A percentile compares a stretch with the other conserved stretches of the same genome.
These are phyloP conservation scores for Neonothopanus nambi DNA, from an alignment of 1,284 basidiomycete genomes.

Conservation along the genomic window DNA sequence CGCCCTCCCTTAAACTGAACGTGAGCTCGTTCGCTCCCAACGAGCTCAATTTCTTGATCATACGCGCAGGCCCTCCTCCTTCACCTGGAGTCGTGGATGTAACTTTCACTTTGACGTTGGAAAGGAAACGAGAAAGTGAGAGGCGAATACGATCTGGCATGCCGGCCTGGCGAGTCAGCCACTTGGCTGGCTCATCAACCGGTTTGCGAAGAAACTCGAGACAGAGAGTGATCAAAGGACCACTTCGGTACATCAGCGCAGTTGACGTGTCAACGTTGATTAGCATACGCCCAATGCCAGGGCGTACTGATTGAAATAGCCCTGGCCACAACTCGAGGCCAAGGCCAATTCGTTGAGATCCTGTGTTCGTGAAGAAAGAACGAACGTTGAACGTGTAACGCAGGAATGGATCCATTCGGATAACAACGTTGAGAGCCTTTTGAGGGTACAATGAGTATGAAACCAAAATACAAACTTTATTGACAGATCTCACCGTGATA, in stretches of 20 bases:
- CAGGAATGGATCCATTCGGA: constrained; percentile 59
- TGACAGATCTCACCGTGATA: constrained; percentile 50
- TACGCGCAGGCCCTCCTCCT: constrained; percentile 29
- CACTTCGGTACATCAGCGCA: constrained; percentile 57
- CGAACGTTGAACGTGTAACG: constrained; percentile 60
- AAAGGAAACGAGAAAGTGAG: constrained; percentile 47
- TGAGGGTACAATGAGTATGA: neutral
- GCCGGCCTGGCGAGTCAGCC: constrained; percentile 34
- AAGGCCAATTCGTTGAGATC: constrained; percentile 46
- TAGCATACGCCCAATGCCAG: constrained; percentile 50
- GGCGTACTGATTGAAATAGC: constrained; percentile 62
- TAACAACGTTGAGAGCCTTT: constrained; percentile 63
- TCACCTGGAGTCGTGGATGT: constrained; percentile 12
- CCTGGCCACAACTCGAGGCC: constrained; percentile 25
- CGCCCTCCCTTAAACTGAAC: constrained; percentile 46
- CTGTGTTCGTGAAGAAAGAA: constrained; percentile 59
- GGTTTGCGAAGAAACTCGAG: constrained; percentile 41
- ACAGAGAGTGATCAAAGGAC: constrained; percentile 39
- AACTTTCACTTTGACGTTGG: constrained; percentile 39
- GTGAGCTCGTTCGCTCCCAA: constrained; percentile 40
- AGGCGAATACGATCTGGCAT: constrained; percentile 48
- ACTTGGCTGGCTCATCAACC: constrained; percentile 22
- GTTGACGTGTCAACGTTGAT: constrained; percentile 68
- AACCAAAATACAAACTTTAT: too few relatives aligned
- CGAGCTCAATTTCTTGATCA: constrained; percentile 44